These are phyloP conservation scores for Capsicum chinense DNA, from an alignment of 257 asterid genomes.

Conservation along the genomic window DNA sequence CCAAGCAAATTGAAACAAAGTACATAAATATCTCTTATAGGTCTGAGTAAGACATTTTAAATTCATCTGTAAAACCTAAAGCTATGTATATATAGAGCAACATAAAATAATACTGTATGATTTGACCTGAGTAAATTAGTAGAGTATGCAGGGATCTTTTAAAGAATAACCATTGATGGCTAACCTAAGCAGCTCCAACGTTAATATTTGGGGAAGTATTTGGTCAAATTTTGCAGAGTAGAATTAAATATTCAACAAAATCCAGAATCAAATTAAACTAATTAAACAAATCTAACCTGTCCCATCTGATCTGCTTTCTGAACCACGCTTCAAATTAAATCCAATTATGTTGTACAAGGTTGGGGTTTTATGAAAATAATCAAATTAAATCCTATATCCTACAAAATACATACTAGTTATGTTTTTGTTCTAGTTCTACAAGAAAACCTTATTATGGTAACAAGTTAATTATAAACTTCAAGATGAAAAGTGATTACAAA, in stretches of 20 bases:
- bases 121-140: neutral
- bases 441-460: no score
- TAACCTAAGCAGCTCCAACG: neutral
- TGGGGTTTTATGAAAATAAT: neutral
- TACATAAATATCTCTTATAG: neutral
- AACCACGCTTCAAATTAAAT: slow-evolving; percentile 7
- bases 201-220: neutral
- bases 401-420: neutral
- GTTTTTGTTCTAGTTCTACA: neutral
- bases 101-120: neutral
- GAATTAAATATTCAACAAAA: neutral
- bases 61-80: neutral
- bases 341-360: neutral
- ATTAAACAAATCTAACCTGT: neutral
- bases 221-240: slow-evolving; percentile 17
- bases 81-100: neutral
- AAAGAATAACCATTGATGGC: neutral
- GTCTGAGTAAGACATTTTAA: neutral
- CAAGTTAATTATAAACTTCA: neutral
- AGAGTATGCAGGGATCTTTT: neutral
- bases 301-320: slow-evolving; percentile 19
- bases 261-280: neutral
- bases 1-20: no score
- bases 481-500: neutral
- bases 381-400: neutral